phyloP scores from a whole-genome alignment of 257 asterid species.

The Solanum chmielewskii region DNA sequence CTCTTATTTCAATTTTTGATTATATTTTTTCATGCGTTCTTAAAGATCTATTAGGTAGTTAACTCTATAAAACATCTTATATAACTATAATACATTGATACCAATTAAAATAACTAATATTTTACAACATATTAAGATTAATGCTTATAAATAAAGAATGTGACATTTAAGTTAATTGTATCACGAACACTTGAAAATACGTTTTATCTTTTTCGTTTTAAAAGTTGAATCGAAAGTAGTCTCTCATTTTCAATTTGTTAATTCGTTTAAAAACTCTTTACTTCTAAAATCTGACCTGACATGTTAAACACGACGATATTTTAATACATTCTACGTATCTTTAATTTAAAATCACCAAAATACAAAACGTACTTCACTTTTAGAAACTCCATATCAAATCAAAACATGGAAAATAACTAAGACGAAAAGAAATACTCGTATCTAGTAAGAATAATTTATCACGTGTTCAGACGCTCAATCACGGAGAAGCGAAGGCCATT shows the following conservation, averaged over 20 bases:
- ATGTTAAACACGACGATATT: neutral
- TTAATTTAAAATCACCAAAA: neutral
- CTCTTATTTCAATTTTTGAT: neutral
- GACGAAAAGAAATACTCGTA: neutral
- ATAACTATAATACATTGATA: neutral
- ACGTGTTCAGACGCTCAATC: neutral
- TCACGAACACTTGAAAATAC: neutral
- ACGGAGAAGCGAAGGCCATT: neutral
- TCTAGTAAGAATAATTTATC: neutral
- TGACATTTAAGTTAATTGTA: neutral
- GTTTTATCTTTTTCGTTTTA: neutral
- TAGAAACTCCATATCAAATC: neutral
- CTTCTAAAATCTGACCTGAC: neutral
- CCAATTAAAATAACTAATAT: neutral
- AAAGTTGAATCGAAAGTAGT: neutral
- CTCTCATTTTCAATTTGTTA: too few relatives aligned
- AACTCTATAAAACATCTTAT: neutral
- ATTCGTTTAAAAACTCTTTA: neutral
- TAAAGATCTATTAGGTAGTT: neutral
- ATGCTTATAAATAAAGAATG: neutral
- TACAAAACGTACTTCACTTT: too few relatives aligned
- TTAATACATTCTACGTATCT: neutral
- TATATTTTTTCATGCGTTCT: neutral
- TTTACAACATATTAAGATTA: neutral
- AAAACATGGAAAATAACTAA: neutral